Percentiles rank a stretch among this genome's conserved stretches.
Conservation (phyloP, 2,329 filamentous ascomycete species). For the Chaetoscypha palmicola region DNA sequence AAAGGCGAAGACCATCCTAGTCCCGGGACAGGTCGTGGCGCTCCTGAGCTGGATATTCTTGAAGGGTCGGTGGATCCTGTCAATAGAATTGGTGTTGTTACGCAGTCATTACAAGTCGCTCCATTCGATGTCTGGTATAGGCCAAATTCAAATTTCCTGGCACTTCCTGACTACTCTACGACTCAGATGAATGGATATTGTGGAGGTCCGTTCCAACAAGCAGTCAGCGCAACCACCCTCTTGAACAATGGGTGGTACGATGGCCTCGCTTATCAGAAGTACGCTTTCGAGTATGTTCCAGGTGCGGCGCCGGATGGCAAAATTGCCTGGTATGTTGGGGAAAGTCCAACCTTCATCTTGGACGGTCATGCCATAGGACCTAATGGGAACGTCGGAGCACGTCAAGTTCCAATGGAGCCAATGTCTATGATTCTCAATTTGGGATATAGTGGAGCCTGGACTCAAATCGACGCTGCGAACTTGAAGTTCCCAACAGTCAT, state of each 20-base stretch:
- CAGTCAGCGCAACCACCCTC: slow-evolving; percentile 46
- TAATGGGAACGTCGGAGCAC: slow-evolving; percentile 45
- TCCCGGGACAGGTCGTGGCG: slow-evolving; percentile 55
- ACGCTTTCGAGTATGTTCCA: slow-evolving; percentile 47
- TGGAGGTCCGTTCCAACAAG: slow-evolving; percentile 49
- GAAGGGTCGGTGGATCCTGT: slow-evolving; percentile 46
- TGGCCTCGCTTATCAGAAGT: slow-evolving; percentile 45
- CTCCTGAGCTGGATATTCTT: slow-evolving; percentile 65
- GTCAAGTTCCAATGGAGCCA: slow-evolving; percentile 44
- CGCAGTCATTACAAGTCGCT: slow-evolving; percentile 33
- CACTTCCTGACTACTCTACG: slow-evolving; percentile 41
- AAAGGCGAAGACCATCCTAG: slow-evolving; percentile 55
- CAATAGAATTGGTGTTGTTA: slow-evolving; percentile 32
- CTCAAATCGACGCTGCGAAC: slow-evolving; percentile 37
- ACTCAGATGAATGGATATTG: slow-evolving; percentile 45
- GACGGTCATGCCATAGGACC: slow-evolving; percentile 44
- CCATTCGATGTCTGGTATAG: slow-evolving; percentile 40
- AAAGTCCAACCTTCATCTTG: slow-evolving; percentile 43
- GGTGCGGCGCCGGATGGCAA: slow-evolving; percentile 34
- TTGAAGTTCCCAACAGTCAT: slow-evolving; percentile 45
- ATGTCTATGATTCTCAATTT: slow-evolving; percentile 48
- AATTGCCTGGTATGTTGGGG: slow-evolving; percentile 47
- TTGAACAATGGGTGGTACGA: slow-evolving; percentile 51
- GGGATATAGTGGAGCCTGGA: slow-evolving; percentile 44
- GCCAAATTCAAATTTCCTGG: slow-evolving; percentile 45